phyloP scores from a whole-genome alignment of 768 basidiomycete genomes.

The Tylopilus balloui region DNA sequence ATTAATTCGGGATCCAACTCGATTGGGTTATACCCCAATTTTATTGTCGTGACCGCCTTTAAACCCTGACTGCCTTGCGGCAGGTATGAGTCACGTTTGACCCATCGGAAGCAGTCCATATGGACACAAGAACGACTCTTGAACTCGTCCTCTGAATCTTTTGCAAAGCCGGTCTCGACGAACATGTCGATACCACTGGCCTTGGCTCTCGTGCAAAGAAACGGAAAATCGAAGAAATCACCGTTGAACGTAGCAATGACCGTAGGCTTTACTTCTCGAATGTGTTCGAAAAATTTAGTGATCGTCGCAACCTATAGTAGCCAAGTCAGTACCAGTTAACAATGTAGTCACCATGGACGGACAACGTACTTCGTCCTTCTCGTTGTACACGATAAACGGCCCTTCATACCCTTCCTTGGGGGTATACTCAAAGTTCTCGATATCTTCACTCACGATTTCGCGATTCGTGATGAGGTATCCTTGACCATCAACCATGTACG shows the following conservation, averaged over 20 bases:
- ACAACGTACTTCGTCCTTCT: conserved; percentile 73
- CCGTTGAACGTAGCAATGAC: conserved; percentile 99
- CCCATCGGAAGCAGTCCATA: conserved; percentile 99
- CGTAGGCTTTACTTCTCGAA: conserved; percentile 90
- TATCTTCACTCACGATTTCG: conserved; percentile 95
- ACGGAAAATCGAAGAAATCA: conserved; percentile 99
- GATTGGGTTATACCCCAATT: conserved; percentile 94
- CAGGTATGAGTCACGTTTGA: conserved; percentile 96
- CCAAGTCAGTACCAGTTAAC: not conserved
- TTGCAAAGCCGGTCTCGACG: conserved; percentile 87
- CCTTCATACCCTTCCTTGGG: conserved; percentile 98
- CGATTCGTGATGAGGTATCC: conserved; percentile 97
- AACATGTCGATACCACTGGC: conserved; percentile 96
- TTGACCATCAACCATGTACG: conserved; percentile 98
- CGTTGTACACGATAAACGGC: conserved; percentile 93
- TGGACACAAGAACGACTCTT: conserved; percentile 90
- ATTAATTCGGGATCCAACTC: conserved; percentile 98
- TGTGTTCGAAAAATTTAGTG: conserved; percentile 86
- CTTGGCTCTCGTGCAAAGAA: conserved; percentile 81
- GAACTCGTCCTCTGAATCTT: conserved; percentile 91
- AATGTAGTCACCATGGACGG: not conserved
- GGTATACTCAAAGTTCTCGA: conserved; percentile 98
- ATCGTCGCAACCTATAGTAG: conserved; percentile 79
- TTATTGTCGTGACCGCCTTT: conserved; percentile 95
- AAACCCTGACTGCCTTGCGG: conserved; percentile 98